Percentiles rank a stretch among this genome's conserved stretches.
These are phyloP conservation scores for Salpingoeca rosetta DNA, from an alignment of 78 protist genomes.

Conservation along the genomic window DNA sequence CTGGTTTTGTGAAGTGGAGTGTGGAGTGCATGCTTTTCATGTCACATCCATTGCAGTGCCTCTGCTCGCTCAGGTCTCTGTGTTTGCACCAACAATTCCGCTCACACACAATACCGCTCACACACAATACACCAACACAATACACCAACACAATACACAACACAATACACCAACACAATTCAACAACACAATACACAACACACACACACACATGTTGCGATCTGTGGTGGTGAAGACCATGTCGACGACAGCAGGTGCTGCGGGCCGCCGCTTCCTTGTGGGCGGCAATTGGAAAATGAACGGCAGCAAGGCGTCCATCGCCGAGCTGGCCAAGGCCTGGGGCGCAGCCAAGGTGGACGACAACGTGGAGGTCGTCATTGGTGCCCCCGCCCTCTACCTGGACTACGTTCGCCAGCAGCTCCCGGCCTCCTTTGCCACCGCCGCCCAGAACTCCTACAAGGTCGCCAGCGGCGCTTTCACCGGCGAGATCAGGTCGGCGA, in stretches of 20 bases:
- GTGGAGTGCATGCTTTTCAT: background rate
- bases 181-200: too few species aligned
- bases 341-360: slow-evolving; percentile 1
- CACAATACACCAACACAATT: too few species aligned
- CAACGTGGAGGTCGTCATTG: slow-evolving; percentile 30
- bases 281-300: slow-evolving; percentile 68
- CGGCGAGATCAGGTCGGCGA: slow-evolving; percentile 53
- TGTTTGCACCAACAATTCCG: background rate
- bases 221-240: too few species aligned
- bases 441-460: slow-evolving; percentile 57
- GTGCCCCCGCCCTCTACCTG: slow-evolving; percentile 19
- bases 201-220: too few species aligned
- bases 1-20: too few species aligned
- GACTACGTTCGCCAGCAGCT: background rate
- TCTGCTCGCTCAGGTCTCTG: background rate
- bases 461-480: slow-evolving; percentile 79
- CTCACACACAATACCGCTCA: background rate
- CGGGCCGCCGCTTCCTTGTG: slow-evolving; percentile 34
- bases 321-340: slow-evolving; percentile 1
- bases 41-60: background rate
- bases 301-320: background rate
- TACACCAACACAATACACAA: background rate
- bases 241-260: too few species aligned
- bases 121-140: background rate
- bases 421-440: slow-evolving; percentile 21